phyloP scores from a whole-genome alignment of 75 land plant species.

The Selaginella moellendorffii region DNA sequence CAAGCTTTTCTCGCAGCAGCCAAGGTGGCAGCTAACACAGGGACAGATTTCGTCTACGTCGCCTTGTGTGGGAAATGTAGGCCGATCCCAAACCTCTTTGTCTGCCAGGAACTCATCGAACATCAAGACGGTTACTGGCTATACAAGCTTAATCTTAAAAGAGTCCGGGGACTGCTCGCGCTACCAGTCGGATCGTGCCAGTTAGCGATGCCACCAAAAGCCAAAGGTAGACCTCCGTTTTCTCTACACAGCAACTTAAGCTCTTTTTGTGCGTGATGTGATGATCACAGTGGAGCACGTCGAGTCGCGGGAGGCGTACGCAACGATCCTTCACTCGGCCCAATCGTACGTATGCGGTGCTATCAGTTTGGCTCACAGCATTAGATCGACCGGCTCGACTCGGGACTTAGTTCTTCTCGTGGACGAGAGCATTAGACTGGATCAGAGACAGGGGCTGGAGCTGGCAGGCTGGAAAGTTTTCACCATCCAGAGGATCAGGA shows the following conservation, averaged over 20 bases:
- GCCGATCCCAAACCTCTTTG: slow-evolving; percentile 59
- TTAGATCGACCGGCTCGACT: neutral
- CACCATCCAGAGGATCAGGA: neutral
- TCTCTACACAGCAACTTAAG: neutral
- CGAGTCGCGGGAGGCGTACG: neutral
- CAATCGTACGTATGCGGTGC: slow-evolving; percentile 4
- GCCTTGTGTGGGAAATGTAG: slow-evolving; percentile 47
- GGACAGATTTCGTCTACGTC: slow-evolving; percentile 30
- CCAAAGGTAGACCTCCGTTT: neutral
- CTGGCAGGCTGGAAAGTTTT: slow-evolving; percentile 2
- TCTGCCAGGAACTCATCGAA: slow-evolving; percentile 46
- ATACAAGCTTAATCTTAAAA: slow-evolving; percentile 37
- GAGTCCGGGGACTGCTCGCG: slow-evolving; percentile 31
- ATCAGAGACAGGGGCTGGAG: slow-evolving; percentile 1
- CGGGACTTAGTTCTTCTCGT: slow-evolving; percentile 3
- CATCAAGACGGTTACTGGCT: slow-evolving; percentile 48
- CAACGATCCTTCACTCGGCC: slow-evolving; percentile 4
- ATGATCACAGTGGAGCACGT: neutral
- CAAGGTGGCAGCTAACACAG: slow-evolving; percentile 34
- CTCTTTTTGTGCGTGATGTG: neutral
- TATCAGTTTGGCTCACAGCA: neutral
- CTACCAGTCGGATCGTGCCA: slow-evolving; percentile 85
- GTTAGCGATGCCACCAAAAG: slow-evolving; percentile 41
- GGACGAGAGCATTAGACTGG: slow-evolving; percentile 1
- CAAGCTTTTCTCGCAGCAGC: slow-evolving; percentile 66